Evolutionary conservation across 805 yeast species (phyloP), one percentile per base, ranked within the genome.

Genomic region (Candida patagonica): DNA sequence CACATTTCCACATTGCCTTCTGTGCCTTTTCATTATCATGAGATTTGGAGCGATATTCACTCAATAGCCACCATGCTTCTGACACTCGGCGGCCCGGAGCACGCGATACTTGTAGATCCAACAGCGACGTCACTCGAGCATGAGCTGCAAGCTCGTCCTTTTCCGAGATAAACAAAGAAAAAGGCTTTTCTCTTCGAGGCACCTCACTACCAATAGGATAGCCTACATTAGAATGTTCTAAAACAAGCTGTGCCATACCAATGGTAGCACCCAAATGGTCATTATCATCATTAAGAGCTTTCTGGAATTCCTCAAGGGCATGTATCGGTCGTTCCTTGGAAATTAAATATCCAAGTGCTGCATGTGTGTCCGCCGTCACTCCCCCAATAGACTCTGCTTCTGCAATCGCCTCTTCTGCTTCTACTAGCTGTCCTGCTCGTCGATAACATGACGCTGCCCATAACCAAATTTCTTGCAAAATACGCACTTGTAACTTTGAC

Each of bases 41-140:
- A 36, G 71, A 60, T 20, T 54, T 62, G 46, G 78, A 87, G 54
- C 80, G 80, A 17, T 82, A 68, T 47, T 67, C 59, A 1, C 85
- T 73, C 42, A 83, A 62, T 41, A 71, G 70, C 71, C 75, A 79
- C 81, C 88, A 80, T 9, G 80, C 67, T 56, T 85, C 95, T 6
- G 76, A 61, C 9, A 63, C 57, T 39, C 56, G 52, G 13, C 67
- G 56, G 8, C 74, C 76, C 12, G 67, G 65, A n/a, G 61, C 54
- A 1, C 62, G 58, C 9, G 56, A 55, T 2, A 61, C 51, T 20
- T 59, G 52, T 2, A 55, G 52, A 45, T 69, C 73, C 19, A 71
- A 48, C 16, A 68, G 46, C 12, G 64, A 47, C 55, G 64, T 52
- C 10, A 52, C 51, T 17, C 66, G 44, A 3, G 79, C 74, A n/a